A percentile compares a stretch with the other conserved stretches of the same genome.
phyloP scores from a whole-genome alignment of 1,284 basidiomycete genomes.

The Austropuccinia psidii region DNA sequence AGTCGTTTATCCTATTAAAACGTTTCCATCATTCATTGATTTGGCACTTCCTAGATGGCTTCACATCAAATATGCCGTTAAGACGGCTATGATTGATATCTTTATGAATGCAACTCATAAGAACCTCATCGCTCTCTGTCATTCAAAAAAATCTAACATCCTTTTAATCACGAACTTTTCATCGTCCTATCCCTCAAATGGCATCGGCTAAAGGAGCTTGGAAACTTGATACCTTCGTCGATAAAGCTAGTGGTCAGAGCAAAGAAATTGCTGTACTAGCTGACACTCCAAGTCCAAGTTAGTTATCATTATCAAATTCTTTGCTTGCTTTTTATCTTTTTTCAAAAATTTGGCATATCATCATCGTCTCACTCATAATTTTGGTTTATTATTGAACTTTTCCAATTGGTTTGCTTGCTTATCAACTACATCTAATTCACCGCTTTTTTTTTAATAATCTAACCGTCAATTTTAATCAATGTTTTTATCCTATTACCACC shows the following conservation, averaged over 20 bases:
- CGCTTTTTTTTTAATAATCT: not conserved
- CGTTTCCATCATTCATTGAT: too few relatives aligned
- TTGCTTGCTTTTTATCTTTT: not conserved
- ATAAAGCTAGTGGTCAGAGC: conserved; percentile 23
- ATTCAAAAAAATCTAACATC: conserved; percentile 18
- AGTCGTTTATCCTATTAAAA: too few relatives aligned
- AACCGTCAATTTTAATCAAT: not conserved
- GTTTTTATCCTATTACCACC: not conserved
- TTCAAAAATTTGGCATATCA: not conserved
- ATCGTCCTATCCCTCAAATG: conserved; percentile 7
- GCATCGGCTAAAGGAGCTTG: conserved; percentile 9
- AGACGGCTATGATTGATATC: too few relatives aligned
- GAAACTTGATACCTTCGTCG: conserved; percentile 36
- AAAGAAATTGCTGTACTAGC: conserved; percentile 32
- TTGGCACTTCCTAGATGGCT: too few relatives aligned
- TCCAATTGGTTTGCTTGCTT: not conserved
- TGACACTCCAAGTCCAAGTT: conserved; percentile 34
- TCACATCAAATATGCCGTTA: too few relatives aligned
- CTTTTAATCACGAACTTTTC: conserved; percentile 3
- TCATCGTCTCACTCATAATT: too few relatives aligned
- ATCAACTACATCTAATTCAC: not conserved
- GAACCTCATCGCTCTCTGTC: too few relatives aligned
- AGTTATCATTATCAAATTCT: not conserved
- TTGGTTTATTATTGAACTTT: not conserved
- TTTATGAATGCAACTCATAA: too few relatives aligned